A percentile compares a stretch with the other conserved stretches of the same genome.
These are phyloP conservation scores for Tetrahymena elliotti DNA, from an alignment of 73 alveolate species.

Conservation along the genomic window DNA sequence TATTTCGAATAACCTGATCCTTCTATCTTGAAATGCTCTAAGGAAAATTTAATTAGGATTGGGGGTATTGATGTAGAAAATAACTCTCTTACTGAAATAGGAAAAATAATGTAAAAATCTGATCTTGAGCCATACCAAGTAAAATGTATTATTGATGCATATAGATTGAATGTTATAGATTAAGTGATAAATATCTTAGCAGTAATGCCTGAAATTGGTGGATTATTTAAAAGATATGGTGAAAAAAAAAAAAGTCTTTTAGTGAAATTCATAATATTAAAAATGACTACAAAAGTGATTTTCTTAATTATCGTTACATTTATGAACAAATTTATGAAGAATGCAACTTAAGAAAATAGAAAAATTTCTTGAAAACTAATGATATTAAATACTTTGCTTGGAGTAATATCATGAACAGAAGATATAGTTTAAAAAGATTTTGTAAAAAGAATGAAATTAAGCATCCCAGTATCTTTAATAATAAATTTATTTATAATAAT, in stretches of 20 bases:
- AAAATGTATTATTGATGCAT: not conserved
- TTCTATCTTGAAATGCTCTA: not conserved
- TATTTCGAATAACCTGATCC: not conserved
- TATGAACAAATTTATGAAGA: not conserved
- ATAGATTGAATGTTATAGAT: not conserved
- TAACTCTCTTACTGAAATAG: not conserved
- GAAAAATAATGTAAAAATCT: not conserved
- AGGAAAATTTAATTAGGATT: not conserved
- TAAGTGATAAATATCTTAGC: not conserved
- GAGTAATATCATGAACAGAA: not conserved
- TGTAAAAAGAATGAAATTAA: not conserved
- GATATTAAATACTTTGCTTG: not conserved
- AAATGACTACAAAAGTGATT: not conserved
- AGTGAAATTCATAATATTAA: not conserved
- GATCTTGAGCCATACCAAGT: not conserved
- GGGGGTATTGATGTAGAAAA: not conserved
- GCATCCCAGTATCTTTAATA: not conserved
- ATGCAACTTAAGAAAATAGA: not conserved
- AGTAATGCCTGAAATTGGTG: not conserved
- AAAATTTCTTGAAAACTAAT: not conserved
- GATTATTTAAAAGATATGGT: not conserved
- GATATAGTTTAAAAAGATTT: too few species aligned
- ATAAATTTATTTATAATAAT: not conserved
- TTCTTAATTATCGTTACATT: not conserved
- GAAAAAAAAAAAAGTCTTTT: not conserved